Evolutionary conservation across 2,329 filamentous ascomycete genomes (phyloP), one percentile per base, ranked within the genome.

Genomic region (Pseudogymnoascus sp.): DNA sequence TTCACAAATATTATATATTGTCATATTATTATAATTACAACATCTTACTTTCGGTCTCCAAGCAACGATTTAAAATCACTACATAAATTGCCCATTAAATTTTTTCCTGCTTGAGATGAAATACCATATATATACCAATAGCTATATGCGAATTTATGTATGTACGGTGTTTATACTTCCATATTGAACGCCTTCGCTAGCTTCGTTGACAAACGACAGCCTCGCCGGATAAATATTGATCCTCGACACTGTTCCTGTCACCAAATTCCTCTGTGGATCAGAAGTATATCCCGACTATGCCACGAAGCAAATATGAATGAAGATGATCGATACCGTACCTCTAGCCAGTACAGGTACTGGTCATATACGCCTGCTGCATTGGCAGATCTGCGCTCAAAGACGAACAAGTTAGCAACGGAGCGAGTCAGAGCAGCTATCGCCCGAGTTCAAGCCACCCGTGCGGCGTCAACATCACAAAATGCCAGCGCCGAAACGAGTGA

Each of bases 291-390:
- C 16, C 9, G 47, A 28, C 28, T 12, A 54, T 32, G 47, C 47
- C 47, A 58, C 34, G 6, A 58, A 38, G 47, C 60, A 41, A 63
- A 35, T 18, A 67, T 70, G 63, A 64, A 68, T 32, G 94, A 99
- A 81, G 94, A 99, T 75, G 89, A 90, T 67, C 81, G 92, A 61
- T 99, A 97, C 76, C 86, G 91, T 32, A 83, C 89, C 59, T 96
- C 93, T 0, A 93, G 90, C 54, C 94, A 99, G 74, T 97, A 86
- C 72, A 85, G 89, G 43, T 81, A 95, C 62, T 99, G 94, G 94
- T 96, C 92, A 9, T 97, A 93, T 75, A 90, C 91, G 0, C 83
- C 86, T 2, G 75, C 84, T 2, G 84, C 87, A 38, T 83, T 99
- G 3, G 79, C 81, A 57, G 80, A 86, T 2, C 81, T 93, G 22